These are phyloP conservation scores for Mariannaea elegans DNA, from an alignment of 2,329 filamentous ascomycete species.

Conservation along the genomic window DNA sequence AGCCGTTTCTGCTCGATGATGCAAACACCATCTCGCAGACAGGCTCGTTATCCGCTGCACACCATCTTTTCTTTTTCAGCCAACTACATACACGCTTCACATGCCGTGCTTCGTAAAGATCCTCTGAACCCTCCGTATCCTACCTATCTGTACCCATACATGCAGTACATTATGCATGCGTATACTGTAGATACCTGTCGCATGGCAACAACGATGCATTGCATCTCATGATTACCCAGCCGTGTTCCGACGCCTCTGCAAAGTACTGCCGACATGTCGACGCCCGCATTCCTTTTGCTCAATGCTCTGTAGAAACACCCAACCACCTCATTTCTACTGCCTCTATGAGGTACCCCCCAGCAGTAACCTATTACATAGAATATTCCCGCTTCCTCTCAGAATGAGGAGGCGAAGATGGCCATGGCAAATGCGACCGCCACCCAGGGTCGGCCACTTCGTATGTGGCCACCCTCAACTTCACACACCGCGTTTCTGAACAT, in stretches of 20 bases:
- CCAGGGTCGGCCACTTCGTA: not conserved
- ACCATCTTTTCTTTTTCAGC: constrained; percentile 9
- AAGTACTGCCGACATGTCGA: not conserved
- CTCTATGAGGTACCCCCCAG: too few species aligned
- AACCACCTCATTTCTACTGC: not conserved
- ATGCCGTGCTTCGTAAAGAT: not conserved
- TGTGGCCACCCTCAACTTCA: constrained; percentile 4
- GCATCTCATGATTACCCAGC: not conserved
- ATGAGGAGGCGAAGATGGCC: constrained; percentile 3
- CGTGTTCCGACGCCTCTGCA: not conserved
- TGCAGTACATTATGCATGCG: not conserved
- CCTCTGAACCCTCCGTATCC: too few species aligned
- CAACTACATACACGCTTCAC: not conserved
- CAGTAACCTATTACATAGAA: too few species aligned
- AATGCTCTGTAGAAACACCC: not conserved
- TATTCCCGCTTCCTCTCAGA: not conserved
- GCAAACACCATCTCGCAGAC: constrained; percentile 5
- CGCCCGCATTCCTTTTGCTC: not conserved
- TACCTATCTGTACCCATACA: too few species aligned
- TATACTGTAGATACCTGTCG: not conserved
- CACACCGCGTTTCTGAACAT: constrained; percentile 14
- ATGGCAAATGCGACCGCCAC: constrained; percentile 12
- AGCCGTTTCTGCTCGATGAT: not conserved
- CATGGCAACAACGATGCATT: not conserved
- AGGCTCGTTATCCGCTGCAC: not conserved